Conservation (phyloP, 495 filamentous ascomycete genomes). For the Hypoxylon intermedium region DNA sequence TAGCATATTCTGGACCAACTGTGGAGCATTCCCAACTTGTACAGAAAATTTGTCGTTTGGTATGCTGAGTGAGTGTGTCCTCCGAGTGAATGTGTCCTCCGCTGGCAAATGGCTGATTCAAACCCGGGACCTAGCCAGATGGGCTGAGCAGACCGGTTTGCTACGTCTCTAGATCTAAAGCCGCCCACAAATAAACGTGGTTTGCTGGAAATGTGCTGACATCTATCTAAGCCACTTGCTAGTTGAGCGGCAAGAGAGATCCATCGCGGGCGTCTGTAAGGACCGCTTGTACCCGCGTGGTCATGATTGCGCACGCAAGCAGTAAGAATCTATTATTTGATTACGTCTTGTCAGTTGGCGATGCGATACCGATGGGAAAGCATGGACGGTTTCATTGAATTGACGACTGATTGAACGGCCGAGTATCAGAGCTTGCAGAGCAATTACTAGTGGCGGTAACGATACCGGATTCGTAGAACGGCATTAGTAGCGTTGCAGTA, state of each 20-base stretch:
- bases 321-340: conserved; percentile 6
- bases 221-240: conserved; percentile 25
- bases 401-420: conserved; percentile 30
- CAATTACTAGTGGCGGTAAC: conserved; percentile 36
- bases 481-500: conserved; percentile 32
- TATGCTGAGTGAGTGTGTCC: conserved; percentile 15
- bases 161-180: conserved; percentile 17
- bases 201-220: conserved; percentile 27
- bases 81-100: background rate
- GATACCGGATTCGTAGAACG: conserved; percentile 37
- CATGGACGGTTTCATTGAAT: conserved; percentile 33
- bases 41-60: conserved; percentile 21
- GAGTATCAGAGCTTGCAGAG: conserved; percentile 33
- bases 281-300: conserved; percentile 34
- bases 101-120: background rate
- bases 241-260: conserved; percentile 32
- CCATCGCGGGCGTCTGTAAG: conserved; percentile 2
- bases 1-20: conserved; percentile 19
- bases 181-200: conserved; percentile 24
- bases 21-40: conserved; percentile 19
- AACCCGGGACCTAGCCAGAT: background rate
- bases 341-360: too few relatives aligned
- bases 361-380: too few relatives aligned
- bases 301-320: conserved; percentile 10
- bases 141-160: conserved; percentile 16